A percentile compares a stretch with the other conserved stretches of the same genome.
These are phyloP conservation scores for Hibiscus mutabilis DNA, from an alignment of 345 rosid species.

Conservation along the genomic window DNA sequence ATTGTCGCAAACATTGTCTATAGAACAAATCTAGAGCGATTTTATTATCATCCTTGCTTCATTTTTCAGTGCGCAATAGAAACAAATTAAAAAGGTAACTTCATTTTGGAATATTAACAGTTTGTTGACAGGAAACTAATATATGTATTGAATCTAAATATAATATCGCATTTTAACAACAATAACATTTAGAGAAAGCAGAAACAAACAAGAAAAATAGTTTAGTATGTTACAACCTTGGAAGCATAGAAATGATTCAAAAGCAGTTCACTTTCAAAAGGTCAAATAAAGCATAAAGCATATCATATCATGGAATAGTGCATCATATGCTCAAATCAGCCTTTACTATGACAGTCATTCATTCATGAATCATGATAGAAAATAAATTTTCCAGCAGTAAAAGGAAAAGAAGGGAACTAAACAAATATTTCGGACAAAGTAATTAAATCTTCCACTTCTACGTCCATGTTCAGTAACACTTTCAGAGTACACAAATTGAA, in stretches of 20 bases:
- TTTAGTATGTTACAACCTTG: not conserved
- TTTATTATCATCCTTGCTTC: not conserved
- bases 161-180: not conserved
- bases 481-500: not conserved
- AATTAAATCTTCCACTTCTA: not conserved
- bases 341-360: not conserved
- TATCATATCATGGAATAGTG: not conserved
- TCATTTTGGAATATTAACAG: not conserved
- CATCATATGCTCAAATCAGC: not conserved
- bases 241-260: slow-evolving; percentile 7
- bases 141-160: not conserved
- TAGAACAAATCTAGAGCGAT: not conserved
- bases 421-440: not conserved
- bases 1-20: not conserved
- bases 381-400: not conserved
- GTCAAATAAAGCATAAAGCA: not conserved
- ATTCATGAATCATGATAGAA: not conserved
- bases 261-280: slow-evolving; percentile 1
- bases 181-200: not conserved
- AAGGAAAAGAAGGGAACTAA: not conserved
- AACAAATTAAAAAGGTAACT: not conserved
- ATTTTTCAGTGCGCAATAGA: not conserved
- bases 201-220: not conserved
- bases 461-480: not conserved
- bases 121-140: not conserved